Percentiles rank a stretch among this genome's conserved stretches.
Evolutionary conservation across 768 basidiomycete species (phyloP).

Genomic region (Suillus variegatus): DNA sequence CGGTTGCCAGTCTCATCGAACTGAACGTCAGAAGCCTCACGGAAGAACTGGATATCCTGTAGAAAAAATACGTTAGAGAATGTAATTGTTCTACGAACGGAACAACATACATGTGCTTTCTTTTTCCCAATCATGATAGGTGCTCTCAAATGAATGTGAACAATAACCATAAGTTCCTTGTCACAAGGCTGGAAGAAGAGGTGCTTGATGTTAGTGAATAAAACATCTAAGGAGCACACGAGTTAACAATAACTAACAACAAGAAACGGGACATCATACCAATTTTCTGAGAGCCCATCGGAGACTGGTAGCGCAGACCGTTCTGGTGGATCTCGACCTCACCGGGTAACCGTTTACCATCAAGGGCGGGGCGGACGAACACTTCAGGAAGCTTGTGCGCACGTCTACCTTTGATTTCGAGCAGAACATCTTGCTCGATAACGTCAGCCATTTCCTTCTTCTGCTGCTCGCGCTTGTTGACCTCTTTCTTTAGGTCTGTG

Average conservation of each 20-base stretch:
- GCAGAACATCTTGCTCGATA: constrained; percentile 87
- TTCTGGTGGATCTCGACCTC: constrained; percentile 98
- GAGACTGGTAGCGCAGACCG: constrained; percentile 90
- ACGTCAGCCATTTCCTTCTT: constrained; percentile 99
- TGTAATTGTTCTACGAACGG: not conserved
- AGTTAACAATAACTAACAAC: constrained; percentile 9
- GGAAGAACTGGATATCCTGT: constrained; percentile 97
- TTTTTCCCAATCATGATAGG: constrained; percentile 99
- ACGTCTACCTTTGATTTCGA: constrained; percentile 86
- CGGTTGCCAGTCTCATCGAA: constrained; percentile 99
- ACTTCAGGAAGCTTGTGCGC: constrained; percentile 89
- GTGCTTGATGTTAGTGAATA: constrained; percentile 98
- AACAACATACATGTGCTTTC: constrained; percentile 79
- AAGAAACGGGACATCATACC: constrained; percentile 49
- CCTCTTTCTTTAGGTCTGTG: constrained; percentile 93
- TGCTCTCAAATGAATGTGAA: constrained; percentile 90
- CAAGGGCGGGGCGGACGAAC: constrained; percentile 89
- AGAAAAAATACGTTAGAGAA: constrained; percentile 9
- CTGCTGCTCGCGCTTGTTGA: constrained; percentile 96
- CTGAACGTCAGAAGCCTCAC: constrained; percentile 95
- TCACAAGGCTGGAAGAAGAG: constrained; percentile 99
- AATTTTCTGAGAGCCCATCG: constrained; percentile 85
- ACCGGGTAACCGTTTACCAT: constrained; percentile 94
- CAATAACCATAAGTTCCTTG: constrained; percentile 89
- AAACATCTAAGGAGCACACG: constrained; percentile 58